Evolutionary conservation across 169 alveolate species (phyloP).

Genomic region (Cryptosporidium felis): DNA sequence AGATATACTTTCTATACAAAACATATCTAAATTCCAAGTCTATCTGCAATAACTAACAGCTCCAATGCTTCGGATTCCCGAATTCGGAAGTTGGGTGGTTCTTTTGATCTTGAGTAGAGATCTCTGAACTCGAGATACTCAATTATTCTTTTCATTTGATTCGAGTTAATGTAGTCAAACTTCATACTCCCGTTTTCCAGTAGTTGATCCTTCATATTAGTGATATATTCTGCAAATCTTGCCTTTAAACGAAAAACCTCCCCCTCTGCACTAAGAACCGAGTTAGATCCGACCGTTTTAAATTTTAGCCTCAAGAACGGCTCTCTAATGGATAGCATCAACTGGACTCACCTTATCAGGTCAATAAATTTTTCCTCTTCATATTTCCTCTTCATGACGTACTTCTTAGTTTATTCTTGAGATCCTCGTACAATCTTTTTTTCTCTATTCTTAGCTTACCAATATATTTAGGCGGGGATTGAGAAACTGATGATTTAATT

Average conservation of each 20-base stretch:
- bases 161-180: conserved; percentile 49
- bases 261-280: conserved; percentile 13
- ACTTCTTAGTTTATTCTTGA: too few species aligned
- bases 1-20: too few species aligned
- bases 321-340: neutral
- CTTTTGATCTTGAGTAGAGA: neutral
- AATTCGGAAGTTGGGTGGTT: neutral
- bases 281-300: neutral
- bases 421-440: too few species aligned
- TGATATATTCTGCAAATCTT: neutral
- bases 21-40: conserved; percentile 40
- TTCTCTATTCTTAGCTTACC: too few species aligned
- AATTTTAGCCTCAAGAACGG: neutral
- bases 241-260: neutral
- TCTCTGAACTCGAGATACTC: conserved; percentile 48
- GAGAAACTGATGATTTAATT: too few species aligned
- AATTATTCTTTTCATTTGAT: conserved; percentile 26
- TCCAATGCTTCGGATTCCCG: conserved; percentile 38
- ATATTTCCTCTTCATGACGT: neutral
- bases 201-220: conserved; percentile 11
- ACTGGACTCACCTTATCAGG: conserved; percentile 29
- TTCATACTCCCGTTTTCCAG: neutral
- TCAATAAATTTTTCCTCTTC: neutral
- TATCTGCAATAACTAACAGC: conserved; percentile 56
- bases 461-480: too few species aligned